phyloP scores from a whole-genome alignment of 139 green algal species.

The Chlorella sp. region DNA sequence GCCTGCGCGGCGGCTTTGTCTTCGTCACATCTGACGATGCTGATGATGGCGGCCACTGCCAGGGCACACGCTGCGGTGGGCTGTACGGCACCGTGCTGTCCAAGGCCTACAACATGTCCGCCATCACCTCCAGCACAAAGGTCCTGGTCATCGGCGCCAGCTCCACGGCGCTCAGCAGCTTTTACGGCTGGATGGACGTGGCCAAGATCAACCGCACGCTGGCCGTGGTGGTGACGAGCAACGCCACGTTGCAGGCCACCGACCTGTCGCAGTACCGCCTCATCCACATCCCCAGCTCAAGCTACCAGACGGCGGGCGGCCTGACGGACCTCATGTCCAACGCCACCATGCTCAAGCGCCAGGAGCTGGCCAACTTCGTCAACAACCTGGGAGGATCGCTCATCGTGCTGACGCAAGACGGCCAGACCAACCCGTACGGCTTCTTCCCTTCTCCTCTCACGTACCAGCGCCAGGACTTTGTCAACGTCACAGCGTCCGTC shows the following conservation, averaged over 20 bases:
- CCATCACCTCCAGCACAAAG: neutral
- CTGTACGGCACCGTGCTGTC: constrained; percentile 12
- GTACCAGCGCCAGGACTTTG: neutral
- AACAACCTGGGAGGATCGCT: constrained; percentile 4
- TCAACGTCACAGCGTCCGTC: neutral
- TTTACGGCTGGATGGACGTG: constrained; percentile 5
- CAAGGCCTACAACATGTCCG: neutral
- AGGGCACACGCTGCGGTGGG: constrained; percentile 1
- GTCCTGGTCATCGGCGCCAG: constrained; percentile 17
- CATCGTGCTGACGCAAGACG: constrained; percentile 3
- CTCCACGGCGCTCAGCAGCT: neutral
- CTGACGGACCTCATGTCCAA: neutral
- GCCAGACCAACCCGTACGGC: neutral
- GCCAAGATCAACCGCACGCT: neutral
- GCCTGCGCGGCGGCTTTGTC: constrained; percentile 3
- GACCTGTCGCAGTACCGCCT: constrained; percentile 8
- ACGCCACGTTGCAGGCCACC: neutral
- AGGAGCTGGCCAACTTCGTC: constrained; percentile 2
- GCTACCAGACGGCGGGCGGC: neutral
- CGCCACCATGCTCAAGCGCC: neutral
- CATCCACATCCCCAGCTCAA: neutral
- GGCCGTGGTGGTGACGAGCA: constrained; percentile 6
- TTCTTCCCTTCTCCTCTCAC: neutral
- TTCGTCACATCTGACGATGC: constrained; percentile 15
- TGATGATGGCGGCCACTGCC: constrained; percentile 9